phyloP scores from a whole-genome alignment of 208 protist genomes.

The Borovskyia barvae region DNA sequence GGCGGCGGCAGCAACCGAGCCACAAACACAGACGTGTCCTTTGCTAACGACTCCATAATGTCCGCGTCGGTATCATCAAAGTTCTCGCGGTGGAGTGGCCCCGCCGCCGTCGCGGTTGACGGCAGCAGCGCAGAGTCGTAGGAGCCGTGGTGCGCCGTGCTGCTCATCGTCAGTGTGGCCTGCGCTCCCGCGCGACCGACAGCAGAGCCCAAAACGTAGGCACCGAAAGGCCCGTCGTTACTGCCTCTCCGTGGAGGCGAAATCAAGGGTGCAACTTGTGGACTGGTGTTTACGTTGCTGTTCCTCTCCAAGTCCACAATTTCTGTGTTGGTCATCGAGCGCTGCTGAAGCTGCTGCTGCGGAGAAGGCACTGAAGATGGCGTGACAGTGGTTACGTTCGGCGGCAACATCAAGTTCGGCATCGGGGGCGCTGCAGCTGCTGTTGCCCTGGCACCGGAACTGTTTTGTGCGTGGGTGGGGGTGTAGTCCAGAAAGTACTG shows the following conservation, averaged over 20 bases:
- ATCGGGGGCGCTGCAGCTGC: conserved; percentile 1
- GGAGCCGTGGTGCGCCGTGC: conserved; percentile 15
- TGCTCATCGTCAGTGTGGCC: neutral
- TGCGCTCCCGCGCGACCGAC: neutral
- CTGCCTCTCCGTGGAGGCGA: conserved; percentile 26
- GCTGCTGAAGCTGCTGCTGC: neutral
- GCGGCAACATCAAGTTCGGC: conserved; percentile 30
- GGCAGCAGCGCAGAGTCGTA: conserved; percentile 15
- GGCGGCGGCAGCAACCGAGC: conserved; percentile 28
- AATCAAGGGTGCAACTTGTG: conserved; percentile 18
- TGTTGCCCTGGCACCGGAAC: neutral
- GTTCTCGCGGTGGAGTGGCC: conserved; percentile 3
- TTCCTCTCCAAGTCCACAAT: conserved; percentile 2
- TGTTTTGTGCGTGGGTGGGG: conserved; percentile 6
- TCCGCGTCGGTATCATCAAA: conserved; percentile 16
- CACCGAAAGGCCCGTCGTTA: conserved; percentile 7
- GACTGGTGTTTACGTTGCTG: conserved; percentile 8
- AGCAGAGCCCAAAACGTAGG: neutral
- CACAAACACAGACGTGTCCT: conserved; percentile 25
- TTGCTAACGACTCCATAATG: conserved; percentile 17
- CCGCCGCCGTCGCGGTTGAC: neutral
- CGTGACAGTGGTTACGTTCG: conserved; percentile 4
- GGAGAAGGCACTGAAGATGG: conserved; percentile 8
- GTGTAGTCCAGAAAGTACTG: conserved; percentile 43
- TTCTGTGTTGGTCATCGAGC: neutral